Conservation (phyloP, 2,329 filamentous ascomycete genomes). For the Fusarium solani-melongenae region DNA sequence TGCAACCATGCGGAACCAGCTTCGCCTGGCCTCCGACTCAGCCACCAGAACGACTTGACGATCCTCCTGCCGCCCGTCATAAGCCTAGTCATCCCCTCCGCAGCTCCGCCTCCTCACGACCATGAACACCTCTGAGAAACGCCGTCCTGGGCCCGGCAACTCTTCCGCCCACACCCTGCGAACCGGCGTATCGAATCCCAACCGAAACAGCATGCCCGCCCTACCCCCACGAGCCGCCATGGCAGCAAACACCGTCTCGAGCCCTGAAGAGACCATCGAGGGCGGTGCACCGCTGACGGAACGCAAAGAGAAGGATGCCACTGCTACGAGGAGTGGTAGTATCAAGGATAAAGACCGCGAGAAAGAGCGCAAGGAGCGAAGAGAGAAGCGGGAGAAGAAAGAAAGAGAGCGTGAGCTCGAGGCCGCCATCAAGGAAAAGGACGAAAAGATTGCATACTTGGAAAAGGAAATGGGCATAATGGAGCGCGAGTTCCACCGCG, state of each 20-base stretch:
- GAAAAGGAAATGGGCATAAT: slow-evolving; percentile 64
- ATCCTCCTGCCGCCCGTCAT: slow-evolving; percentile 14
- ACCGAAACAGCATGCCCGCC: slow-evolving; percentile 45
- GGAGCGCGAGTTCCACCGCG: slow-evolving; percentile 64
- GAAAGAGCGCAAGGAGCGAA: slow-evolving; percentile 41
- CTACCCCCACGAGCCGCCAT: slow-evolving; percentile 47
- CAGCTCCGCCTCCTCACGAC: slow-evolving; percentile 17
- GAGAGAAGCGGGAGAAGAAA: slow-evolving; percentile 38
- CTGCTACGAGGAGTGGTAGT: slow-evolving; percentile 48
- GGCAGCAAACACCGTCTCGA: slow-evolving; percentile 35
- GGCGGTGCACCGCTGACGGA: slow-evolving; percentile 38
- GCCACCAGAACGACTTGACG: slow-evolving; percentile 43
- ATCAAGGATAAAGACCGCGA: slow-evolving; percentile 46
- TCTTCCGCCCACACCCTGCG: slow-evolving; percentile 33
- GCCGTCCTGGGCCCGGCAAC: slow-evolving; percentile 50
- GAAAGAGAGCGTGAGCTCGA: slow-evolving; percentile 43
- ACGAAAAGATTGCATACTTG: slow-evolving; percentile 63
- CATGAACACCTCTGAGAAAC: slow-evolving; percentile 59
- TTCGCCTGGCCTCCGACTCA: slow-evolving; percentile 40
- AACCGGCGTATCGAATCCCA: slow-evolving; percentile 44
- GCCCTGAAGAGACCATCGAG: slow-evolving; percentile 42
- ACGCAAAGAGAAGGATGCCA: slow-evolving; percentile 41
- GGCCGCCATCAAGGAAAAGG: slow-evolving; percentile 56
- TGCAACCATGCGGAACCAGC: slow-evolving; percentile 47
- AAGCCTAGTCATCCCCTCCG: slow-evolving; percentile 8